Conservation (phyloP, 2,329 filamentous ascomycete genomes). For the Fusarium sterilihyphosum region DNA sequence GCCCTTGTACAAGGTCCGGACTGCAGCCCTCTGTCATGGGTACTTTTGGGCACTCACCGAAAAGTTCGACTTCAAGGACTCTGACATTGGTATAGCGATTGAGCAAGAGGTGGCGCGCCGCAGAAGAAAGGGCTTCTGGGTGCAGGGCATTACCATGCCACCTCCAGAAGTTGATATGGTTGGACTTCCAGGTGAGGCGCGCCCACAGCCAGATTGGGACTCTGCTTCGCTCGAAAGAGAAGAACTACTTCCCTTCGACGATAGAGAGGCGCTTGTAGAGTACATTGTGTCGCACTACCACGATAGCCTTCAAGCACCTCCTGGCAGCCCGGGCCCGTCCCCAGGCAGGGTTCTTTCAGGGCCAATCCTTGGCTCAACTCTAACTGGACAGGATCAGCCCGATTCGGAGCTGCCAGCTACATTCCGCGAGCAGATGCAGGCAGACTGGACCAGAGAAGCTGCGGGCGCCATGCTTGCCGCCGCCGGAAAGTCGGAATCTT, state of each 20-base stretch:
- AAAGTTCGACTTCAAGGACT: constrained; percentile 79
- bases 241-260: constrained; percentile 78
- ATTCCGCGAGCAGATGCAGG: constrained; percentile 79
- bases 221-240: constrained; percentile 67
- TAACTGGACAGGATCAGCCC: constrained; percentile 51
- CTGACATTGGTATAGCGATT: constrained; percentile 75
- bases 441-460: constrained; percentile 81
- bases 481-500: constrained; percentile 75
- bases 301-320: constrained; percentile 68
- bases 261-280: constrained; percentile 76
- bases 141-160: constrained; percentile 77
- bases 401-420: constrained; percentile 70
- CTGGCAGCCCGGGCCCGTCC: constrained; percentile 75
- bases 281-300: constrained; percentile 78
- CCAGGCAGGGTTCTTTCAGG: constrained; percentile 72
- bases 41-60: constrained; percentile 86
- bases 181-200: constrained; percentile 59
- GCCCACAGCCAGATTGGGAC: constrained; percentile 57
- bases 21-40: constrained; percentile 86
- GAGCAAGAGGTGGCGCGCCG: constrained; percentile 80
- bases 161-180: constrained; percentile 72
- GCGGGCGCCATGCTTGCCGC: constrained; percentile 76
- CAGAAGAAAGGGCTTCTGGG: constrained; percentile 80
- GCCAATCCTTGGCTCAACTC: constrained; percentile 65
- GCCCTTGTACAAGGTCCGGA: constrained; percentile 76